Base-by-base conservation (phyloP, 371 early-diverging fungal species). In the Rhizomucor pusillus region DNA sequence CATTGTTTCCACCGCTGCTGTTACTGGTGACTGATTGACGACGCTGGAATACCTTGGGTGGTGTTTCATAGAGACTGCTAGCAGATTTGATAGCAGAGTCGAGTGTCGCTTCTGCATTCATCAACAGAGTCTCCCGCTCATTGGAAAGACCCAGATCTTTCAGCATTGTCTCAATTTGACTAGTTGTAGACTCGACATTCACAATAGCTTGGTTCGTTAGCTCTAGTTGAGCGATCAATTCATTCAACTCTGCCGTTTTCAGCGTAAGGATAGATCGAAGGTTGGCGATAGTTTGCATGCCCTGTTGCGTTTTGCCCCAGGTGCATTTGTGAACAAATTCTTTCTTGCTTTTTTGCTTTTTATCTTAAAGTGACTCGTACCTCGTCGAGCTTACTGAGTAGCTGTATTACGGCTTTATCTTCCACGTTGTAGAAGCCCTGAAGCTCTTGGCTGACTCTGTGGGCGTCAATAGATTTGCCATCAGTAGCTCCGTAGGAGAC, bases 1-100 rank as follows among this genome's bases (percentile, higher is more conserved):
- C 10, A 18, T 18, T 24, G 20, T 35, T 47, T 34, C 64, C 66
- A 25, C 63, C 63, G 43, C 65, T 66, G 13, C 67, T 65, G 40
- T 63, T 76, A 20, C 55, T 56, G 5, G 59, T 58, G 43, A 60
- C 39, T 5, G 62, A 62, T 16, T 59, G 60, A 3, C 59, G 58
- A 41, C 67, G 52, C 40, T 45, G 44, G n/a, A 48, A 40, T 23
- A 47, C 37, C 33, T 50, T 18, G 40, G 47, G 36, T n/a, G 36
- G 54, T 18, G 43, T 53, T 33, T 56, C 33, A 37, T 77, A 77
- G 24, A 77, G 56, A 24, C 54, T 60, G 9, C 59, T 63, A 5
- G 77, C 77, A 9, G 73, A 71, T 53, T 77, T 77, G 35, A 77
- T 71, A 10, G 77, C 77, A 14, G 71, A 73, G 57, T 77, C 73